Evolutionary conservation across 192 early-diverging fungal genomes (phyloP).

Genomic region (Podila clonocystis): DNA sequence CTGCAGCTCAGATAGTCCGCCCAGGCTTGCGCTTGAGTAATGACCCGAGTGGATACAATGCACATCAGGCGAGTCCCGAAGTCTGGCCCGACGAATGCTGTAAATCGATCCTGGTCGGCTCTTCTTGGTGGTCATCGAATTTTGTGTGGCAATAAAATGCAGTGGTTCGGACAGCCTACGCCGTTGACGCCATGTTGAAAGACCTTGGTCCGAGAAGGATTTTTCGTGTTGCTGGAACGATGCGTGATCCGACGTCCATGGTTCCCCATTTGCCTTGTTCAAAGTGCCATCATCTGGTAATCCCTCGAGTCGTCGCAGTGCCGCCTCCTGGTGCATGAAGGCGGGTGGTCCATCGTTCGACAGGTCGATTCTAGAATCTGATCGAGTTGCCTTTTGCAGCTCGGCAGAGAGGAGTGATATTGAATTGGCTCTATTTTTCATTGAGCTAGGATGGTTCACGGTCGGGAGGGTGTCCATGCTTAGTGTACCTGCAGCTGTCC

Average conservation of each 20-base stretch:
- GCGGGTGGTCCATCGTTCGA: neutral
- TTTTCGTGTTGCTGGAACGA: constrained; percentile 17
- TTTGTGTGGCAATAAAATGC: constrained; percentile 9
- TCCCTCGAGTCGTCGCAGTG: constrained; percentile 6
- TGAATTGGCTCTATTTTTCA: constrained; percentile 14
- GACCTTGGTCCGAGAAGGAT: constrained; percentile 25
- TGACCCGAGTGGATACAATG: constrained; percentile 20
- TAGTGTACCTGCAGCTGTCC: neutral
- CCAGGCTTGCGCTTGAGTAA: constrained; percentile 13
- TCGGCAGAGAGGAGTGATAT: constrained; percentile 38
- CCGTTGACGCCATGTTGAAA: constrained; percentile 1
- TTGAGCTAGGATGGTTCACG: neutral
- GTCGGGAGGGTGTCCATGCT: neutral
- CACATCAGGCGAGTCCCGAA: constrained; percentile 10
- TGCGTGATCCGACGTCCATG: neutral
- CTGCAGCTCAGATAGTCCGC: constrained; percentile 22
- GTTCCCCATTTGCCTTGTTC: neutral
- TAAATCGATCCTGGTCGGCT: constrained; percentile 40
- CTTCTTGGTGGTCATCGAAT: constrained; percentile 16
- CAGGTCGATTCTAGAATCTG: constrained; percentile 2
- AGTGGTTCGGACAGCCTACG: constrained; percentile 45
- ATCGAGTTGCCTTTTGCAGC: constrained; percentile 26
- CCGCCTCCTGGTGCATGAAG: neutral
- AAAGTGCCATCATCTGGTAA: neutral
- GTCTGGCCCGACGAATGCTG: constrained; percentile 20